phyloP scores from a whole-genome alignment of 108 stramenopile genomes.

The Skeletonema grethae region DNA sequence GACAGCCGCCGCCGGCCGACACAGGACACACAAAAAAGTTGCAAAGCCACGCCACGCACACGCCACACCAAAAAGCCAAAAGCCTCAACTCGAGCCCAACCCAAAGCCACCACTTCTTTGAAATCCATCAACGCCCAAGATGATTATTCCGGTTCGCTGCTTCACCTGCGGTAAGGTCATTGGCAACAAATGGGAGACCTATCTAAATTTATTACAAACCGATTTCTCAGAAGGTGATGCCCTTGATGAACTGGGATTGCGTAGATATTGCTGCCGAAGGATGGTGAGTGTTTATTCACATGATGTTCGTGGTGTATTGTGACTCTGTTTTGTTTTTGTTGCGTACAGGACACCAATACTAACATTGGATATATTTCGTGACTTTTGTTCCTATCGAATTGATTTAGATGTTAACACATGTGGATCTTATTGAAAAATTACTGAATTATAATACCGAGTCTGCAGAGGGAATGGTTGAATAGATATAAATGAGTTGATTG shows the following conservation, averaged over 20 bases:
- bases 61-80: too few relatives aligned
- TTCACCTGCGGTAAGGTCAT: constrained; percentile 99
- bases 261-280: constrained; percentile 98
- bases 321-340: neutral
- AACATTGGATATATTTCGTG: neutral
- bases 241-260: constrained; percentile 95
- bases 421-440: constrained; percentile 99
- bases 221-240: constrained; percentile 97
- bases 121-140: constrained; percentile 35
- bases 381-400: neutral
- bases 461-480: constrained; percentile 54
- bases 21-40: too few relatives aligned
- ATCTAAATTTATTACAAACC: constrained; percentile 91
- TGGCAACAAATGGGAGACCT: constrained; percentile 99
- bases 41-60: too few relatives aligned
- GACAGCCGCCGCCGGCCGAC: too few relatives aligned
- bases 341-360: neutral
- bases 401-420: constrained; percentile 87
- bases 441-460: constrained; percentile 99
- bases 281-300: constrained; percentile 75
- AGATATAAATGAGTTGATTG: neutral
- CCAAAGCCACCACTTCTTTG: too few relatives aligned
- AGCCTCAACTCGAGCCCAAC: too few relatives aligned
- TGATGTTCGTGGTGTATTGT: neutral
- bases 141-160: constrained; percentile 99